A percentile compares a stretch with the other conserved stretches of the same genome.
These are phyloP conservation scores for Rhodosporidiobolus odoratus DNA, from an alignment of 768 basidiomycete genomes.

Conservation along the genomic window DNA sequence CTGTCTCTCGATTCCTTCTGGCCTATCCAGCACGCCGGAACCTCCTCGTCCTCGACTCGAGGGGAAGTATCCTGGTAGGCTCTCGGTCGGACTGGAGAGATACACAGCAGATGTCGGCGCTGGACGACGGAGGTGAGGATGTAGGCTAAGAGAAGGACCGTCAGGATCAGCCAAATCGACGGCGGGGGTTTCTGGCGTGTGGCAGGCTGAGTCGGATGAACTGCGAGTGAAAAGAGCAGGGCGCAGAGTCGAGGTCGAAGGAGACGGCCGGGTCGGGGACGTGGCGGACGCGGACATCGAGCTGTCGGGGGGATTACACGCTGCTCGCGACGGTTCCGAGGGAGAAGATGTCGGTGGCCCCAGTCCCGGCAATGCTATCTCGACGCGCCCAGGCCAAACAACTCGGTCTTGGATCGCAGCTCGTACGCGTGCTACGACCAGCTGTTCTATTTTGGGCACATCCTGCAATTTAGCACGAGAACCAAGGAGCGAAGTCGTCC, in stretches of 20 bases:
- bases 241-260: neutral
- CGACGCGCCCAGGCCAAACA: constrained; percentile 35
- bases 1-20: too few relatives aligned
- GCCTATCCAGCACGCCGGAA: too few relatives aligned
- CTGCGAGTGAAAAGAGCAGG: neutral
- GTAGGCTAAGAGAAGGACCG: neutral
- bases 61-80: constrained; percentile 20
- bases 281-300: neutral
- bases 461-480: constrained; percentile 96
- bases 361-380: constrained; percentile 23
- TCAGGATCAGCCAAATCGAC: neutral
- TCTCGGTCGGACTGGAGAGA: constrained; percentile 27
- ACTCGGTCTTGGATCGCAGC: constrained; percentile 49
- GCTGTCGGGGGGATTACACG: neutral
- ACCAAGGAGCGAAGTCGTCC: constrained; percentile 86
- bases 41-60: neutral
- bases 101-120: too few relatives aligned
- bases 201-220: neutral
- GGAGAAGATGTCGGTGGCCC: neutral
- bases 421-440: constrained; percentile 79
- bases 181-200: constrained; percentile 1
- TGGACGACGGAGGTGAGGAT: neutral
- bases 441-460: constrained; percentile 92
- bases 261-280: neutral
- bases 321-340: neutral